phyloP scores from a whole-genome alignment of 1,284 basidiomycete genomes.

The Cryptococcus sp. region DNA sequence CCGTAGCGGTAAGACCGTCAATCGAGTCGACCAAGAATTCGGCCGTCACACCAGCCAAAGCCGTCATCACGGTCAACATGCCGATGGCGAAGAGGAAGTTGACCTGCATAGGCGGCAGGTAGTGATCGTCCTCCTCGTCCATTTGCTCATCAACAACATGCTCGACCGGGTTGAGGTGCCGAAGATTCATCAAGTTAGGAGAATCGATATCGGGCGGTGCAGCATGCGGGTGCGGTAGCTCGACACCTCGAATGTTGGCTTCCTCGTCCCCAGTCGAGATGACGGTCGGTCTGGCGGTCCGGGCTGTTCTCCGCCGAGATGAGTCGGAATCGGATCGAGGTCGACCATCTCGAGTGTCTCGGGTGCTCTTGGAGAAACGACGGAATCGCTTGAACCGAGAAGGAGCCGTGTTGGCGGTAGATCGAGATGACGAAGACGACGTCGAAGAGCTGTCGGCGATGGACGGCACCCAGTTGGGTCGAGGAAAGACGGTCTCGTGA shows the following conservation, averaged over 20 bases:
- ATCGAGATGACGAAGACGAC: slow-evolving; percentile 22
- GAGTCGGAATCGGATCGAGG: slow-evolving; percentile 1
- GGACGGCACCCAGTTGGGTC: slow-evolving; percentile 43
- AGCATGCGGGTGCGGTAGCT: slow-evolving; percentile 3
- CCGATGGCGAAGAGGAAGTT: slow-evolving; percentile 6
- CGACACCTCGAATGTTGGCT: slow-evolving; percentile 3
- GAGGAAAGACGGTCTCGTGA: slow-evolving; percentile 39
- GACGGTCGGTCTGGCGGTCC: neutral
- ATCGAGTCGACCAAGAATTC: slow-evolving; percentile 80
- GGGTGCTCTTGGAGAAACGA: slow-evolving; percentile 14
- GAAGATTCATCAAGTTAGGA: neutral
- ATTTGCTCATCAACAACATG: neutral
- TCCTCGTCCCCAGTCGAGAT: slow-evolving; percentile 2
- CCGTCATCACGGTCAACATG: slow-evolving; percentile 37
- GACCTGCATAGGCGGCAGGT: neutral
- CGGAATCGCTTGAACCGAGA: slow-evolving; percentile 20
- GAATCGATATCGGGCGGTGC: neutral
- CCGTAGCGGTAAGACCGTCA: slow-evolving; percentile 54
- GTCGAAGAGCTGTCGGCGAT: slow-evolving; percentile 31
- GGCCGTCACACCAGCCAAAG: slow-evolving; percentile 60
- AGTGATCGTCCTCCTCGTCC: slow-evolving; percentile 1
- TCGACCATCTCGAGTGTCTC: neutral
- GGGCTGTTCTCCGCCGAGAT: neutral
- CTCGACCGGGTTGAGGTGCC: neutral
- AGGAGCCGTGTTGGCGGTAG: slow-evolving; percentile 9